Conservation (phyloP, 2,329 filamentous ascomycete species). For the Elsinoe batatas region DNA sequence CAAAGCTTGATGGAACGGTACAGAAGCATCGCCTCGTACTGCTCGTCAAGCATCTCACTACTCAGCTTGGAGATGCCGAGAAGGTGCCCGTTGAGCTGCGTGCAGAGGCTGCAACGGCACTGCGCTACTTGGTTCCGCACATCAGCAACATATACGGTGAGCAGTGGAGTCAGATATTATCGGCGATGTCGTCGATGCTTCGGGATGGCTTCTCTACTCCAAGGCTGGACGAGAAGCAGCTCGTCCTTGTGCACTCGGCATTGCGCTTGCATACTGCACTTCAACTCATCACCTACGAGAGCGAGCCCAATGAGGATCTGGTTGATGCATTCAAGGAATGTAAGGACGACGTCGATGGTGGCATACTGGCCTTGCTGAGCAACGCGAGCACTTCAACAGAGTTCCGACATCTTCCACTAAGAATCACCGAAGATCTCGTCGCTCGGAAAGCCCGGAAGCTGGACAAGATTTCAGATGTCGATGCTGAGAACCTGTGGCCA, state of each 20-base stretch:
- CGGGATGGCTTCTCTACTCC: conserved; percentile 11
- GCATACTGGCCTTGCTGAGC: conserved; percentile 55
- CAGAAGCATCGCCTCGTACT: conserved; percentile 64
- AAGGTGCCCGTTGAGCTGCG: conserved; percentile 40
- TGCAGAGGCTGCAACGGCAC: conserved; percentile 46
- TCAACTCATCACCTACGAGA: conserved; percentile 42
- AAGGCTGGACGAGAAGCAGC: conserved; percentile 17
- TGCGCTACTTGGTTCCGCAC: conserved; percentile 54
- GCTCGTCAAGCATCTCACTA: conserved; percentile 66
- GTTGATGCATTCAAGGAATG: conserved; percentile 60
- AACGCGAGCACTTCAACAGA: conserved; percentile 36
- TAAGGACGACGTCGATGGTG: conserved; percentile 45
- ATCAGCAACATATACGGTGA: conserved; percentile 78
- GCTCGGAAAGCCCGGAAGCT: conserved; percentile 58
- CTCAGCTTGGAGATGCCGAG: conserved; percentile 52
- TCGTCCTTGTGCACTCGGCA: conserved; percentile 53
- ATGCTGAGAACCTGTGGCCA: conserved; percentile 60
- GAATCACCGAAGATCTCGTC: conserved; percentile 66
- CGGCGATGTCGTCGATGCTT: conserved; percentile 31
- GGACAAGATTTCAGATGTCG: conserved; percentile 50
- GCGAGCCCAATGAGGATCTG: conserved; percentile 78
- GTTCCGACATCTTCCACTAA: conserved; percentile 53
- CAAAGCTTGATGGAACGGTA: conserved; percentile 39
- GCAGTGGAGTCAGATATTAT: conserved; percentile 58
- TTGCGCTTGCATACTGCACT: conserved; percentile 60